phyloP scores from a whole-genome alignment of 2,329 filamentous ascomycete genomes.

The Xylaria digitata region DNA sequence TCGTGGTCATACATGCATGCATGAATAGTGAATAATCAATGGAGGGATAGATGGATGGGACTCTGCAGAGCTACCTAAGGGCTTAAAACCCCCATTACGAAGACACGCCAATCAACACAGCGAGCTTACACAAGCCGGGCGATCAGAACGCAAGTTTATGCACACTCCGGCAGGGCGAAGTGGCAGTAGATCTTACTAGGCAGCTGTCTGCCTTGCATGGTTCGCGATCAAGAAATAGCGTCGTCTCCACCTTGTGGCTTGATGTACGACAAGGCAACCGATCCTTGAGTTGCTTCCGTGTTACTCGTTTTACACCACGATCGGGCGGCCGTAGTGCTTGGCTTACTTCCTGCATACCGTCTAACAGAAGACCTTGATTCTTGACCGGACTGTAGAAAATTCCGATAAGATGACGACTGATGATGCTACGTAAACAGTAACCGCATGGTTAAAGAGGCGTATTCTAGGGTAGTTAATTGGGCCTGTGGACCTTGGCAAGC shows the following conservation, averaged over 20 bases:
- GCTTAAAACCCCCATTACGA: neutral
- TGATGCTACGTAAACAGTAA: neutral
- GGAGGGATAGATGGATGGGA: neutral
- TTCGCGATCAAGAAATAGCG: slow-evolving; percentile 19
- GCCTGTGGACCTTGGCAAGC: neutral
- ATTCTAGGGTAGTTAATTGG: neutral
- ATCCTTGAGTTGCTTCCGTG: slow-evolving; percentile 11
- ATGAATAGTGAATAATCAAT: neutral
- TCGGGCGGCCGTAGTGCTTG: slow-evolving; percentile 21
- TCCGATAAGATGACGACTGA: neutral
- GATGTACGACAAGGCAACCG: slow-evolving; percentile 5
- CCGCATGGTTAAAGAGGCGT: slow-evolving; percentile 4
- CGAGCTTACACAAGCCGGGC: slow-evolving; percentile 1
- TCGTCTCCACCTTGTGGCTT: slow-evolving; percentile 1
- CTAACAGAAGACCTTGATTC: slow-evolving; percentile 4
- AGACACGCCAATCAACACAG: neutral
- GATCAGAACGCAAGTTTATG: slow-evolving; percentile 4
- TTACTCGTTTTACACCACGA: slow-evolving; percentile 25
- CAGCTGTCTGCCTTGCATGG: slow-evolving; percentile 28
- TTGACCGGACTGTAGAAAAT: neutral
- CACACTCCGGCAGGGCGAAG: slow-evolving; percentile 22
- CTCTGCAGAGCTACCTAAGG: slow-evolving; percentile 24
- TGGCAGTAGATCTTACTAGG: slow-evolving; percentile 15
- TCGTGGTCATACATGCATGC: slow-evolving; percentile 3
- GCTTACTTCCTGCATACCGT: slow-evolving; percentile 21